phyloP scores from a whole-genome alignment of 1,139 yeast genomes.

The Geotrichum cucujoidarum region DNA sequence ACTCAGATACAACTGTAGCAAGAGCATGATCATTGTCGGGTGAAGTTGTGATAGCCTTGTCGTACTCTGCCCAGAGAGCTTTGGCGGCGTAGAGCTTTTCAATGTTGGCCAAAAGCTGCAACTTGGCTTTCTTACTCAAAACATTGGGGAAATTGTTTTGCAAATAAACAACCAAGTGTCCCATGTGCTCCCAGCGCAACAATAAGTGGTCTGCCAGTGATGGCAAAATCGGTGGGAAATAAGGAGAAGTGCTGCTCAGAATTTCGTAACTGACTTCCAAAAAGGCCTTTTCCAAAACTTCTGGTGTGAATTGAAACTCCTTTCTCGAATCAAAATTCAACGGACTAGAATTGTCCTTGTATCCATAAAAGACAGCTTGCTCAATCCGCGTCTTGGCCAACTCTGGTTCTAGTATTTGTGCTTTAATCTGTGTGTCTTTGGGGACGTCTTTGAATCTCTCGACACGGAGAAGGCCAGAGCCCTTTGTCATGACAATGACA shows the following conservation, averaged over 20 bases:
- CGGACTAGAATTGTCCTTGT: conserved; percentile 41
- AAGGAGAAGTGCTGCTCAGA: conserved; percentile 44
- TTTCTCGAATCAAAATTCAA: conserved; percentile 53
- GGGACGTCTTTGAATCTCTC: conserved; percentile 40
- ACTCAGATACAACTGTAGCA: conserved; percentile 17
- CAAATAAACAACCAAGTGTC: conserved; percentile 46
- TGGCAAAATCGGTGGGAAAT: conserved; percentile 45
- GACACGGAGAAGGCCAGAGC: conserved; percentile 59
- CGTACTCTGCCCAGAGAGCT: conserved; percentile 43
- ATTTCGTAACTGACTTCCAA: conserved; percentile 51
- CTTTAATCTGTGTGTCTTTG: conserved; percentile 11
- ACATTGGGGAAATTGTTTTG: conserved; percentile 45
- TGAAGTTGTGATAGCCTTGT: background rate
- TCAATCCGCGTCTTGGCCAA: conserved; percentile 67
- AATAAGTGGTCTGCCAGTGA: conserved; percentile 44
- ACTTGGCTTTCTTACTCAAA: conserved; percentile 36
- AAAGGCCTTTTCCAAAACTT: conserved; percentile 48
- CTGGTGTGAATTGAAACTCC: conserved; percentile 34
- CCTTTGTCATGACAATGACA: conserved; percentile 52
- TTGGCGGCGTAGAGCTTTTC: conserved; percentile 57
- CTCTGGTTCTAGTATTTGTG: conserved; percentile 29
- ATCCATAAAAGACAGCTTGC: conserved; percentile 68
- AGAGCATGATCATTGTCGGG: conserved; percentile 20
- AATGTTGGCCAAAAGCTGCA: conserved; percentile 43
- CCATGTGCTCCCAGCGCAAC: conserved; percentile 40